Evolutionary conservation across 2,329 filamentous ascomycete genomes (phyloP).

Genomic region (Xylaria sp.): DNA sequence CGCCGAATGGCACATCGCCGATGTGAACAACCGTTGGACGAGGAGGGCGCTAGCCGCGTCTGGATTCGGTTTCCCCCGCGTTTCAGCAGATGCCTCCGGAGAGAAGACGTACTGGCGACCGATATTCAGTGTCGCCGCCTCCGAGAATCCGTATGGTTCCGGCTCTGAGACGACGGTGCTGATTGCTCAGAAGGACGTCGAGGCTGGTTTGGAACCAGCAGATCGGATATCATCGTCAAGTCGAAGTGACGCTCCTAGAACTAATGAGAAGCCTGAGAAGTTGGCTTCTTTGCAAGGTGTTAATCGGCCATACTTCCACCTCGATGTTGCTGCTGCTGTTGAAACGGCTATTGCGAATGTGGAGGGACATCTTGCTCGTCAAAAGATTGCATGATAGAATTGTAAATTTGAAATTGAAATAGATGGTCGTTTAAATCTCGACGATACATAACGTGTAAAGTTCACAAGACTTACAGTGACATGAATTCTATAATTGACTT

Average conservation of each 20-base stretch:
- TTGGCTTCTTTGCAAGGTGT: slow-evolving; percentile 51
- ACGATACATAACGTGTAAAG: neutral
- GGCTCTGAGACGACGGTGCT: slow-evolving; percentile 16
- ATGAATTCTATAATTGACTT: neutral
- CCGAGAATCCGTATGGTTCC: slow-evolving; percentile 12
- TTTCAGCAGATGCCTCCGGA: slow-evolving; percentile 18
- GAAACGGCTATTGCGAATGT: slow-evolving; percentile 50
- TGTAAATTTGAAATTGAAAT: neutral
- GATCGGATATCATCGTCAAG: slow-evolving; percentile 28
- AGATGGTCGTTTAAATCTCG: neutral
- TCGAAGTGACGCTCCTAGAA: slow-evolving; percentile 28
- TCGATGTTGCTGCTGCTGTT: slow-evolving; percentile 56
- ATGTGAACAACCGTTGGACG: slow-evolving; percentile 60
- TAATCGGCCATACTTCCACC: slow-evolving; percentile 59
- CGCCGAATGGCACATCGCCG: slow-evolving; percentile 58
- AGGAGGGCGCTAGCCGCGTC: slow-evolving; percentile 60
- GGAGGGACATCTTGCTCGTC: slow-evolving; percentile 8
- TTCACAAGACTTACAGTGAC: neutral
- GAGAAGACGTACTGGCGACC: slow-evolving; percentile 27
- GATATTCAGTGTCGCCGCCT: slow-evolving; percentile 36
- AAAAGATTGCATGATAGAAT: slow-evolving; percentile 10
- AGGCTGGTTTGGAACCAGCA: slow-evolving; percentile 7
- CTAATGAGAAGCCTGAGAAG: slow-evolving; percentile 40
- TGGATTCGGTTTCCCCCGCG: slow-evolving; percentile 53
- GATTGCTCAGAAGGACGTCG: slow-evolving; percentile 23